Percentiles rank a stretch among this genome's conserved stretches.
Evolutionary conservation across 441 rosid species (phyloP).

Genomic region (Francoa sonchifolia): DNA sequence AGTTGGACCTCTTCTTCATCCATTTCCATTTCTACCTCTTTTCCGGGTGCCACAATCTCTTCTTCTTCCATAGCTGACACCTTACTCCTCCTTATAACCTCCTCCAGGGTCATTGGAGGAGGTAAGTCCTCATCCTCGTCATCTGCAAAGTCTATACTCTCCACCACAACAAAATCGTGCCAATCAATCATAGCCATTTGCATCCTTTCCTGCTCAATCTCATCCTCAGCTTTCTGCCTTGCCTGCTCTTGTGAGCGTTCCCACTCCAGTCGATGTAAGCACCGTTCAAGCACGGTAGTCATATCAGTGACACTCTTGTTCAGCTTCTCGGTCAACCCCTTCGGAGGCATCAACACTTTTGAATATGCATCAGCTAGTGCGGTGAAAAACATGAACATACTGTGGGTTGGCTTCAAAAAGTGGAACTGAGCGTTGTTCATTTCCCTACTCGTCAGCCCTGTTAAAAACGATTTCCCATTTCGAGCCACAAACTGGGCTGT

Average conservation of each 20-base stretch:
- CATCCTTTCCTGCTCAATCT: slow-evolving; percentile 83
- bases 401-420: slow-evolving; percentile 89
- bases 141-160: slow-evolving; percentile 80
- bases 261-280: slow-evolving; percentile 93
- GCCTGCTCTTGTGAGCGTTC: slow-evolving; percentile 88
- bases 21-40: slow-evolving; percentile 97
- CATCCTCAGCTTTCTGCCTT: slow-evolving; percentile 90
- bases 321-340: slow-evolving; percentile 67
- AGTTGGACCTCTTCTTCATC: slow-evolving; percentile 96
- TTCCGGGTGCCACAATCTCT: slow-evolving; percentile 73
- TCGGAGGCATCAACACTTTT: slow-evolving; percentile 78
- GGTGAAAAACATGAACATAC: slow-evolving; percentile 83
- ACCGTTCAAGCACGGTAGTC: slow-evolving; percentile 78
- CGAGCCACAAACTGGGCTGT: slow-evolving; percentile 95
- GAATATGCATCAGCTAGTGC: slow-evolving; percentile 86
- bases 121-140: slow-evolving; percentile 93
- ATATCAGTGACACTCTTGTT: slow-evolving; percentile 47
- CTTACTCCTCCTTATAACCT: slow-evolving; percentile 87
- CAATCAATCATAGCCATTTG: slow-evolving; percentile 98
- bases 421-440: slow-evolving; percentile 77
- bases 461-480: slow-evolving; percentile 75
- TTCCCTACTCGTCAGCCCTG: slow-evolving; percentile 73
- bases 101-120: slow-evolving; percentile 87
- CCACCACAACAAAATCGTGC: slow-evolving; percentile 95
- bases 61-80: slow-evolving; percentile 56